Base-by-base conservation (phyloP, 768 basidiomycete species). In the Kwoniella bestiolae region DNA sequence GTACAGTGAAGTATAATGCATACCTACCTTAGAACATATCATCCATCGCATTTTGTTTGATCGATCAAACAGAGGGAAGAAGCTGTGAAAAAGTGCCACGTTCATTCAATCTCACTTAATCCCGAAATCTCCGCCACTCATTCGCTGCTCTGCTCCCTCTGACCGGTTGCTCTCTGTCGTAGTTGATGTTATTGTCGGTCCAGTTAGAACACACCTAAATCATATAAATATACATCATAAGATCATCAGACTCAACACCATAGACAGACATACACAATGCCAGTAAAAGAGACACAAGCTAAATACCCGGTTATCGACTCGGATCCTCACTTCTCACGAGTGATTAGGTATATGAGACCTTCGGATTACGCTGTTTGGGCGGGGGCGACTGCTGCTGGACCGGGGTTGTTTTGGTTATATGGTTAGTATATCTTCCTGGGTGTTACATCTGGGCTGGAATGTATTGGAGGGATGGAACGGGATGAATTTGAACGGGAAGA, bases 261-360 rank as follows among this genome's bases (percentile, higher is more conserved):
- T 31, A 11, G 31, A 46, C 4, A 9, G 26, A 9, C 34, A 16
- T 23, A 16, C 49, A 56, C 41, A 9, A 78, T 78, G 79, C 79
- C 74, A 29, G 57, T 74, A 66, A 79, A 80, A 71, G 63, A 77
- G 60, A 66, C 73, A 46, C 55, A 71, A 21, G 75, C 90, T 44
- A 88, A 88, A 26, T 95, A 87, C 83, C 94, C 94, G 52, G 88
- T 95, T 82, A 91, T 98, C 83, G 95, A 97, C 82, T 84, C 88
- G 0, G 95, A 98, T 84, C 95, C 95, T 9, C 91, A 96, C 84
- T 88, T 88, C 14, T 83, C 83, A 32, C 87, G 95, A 32, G 95
- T 99, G 55, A 83, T 99, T 23, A 85, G 91, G 63, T 96, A 96
- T 83, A 87, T 97, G 82, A 86, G 95, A 26, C 85, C 88, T 23